Conservation (phyloP, 768 basidiomycete genomes). For the Tricholoma flavovirens region DNA sequence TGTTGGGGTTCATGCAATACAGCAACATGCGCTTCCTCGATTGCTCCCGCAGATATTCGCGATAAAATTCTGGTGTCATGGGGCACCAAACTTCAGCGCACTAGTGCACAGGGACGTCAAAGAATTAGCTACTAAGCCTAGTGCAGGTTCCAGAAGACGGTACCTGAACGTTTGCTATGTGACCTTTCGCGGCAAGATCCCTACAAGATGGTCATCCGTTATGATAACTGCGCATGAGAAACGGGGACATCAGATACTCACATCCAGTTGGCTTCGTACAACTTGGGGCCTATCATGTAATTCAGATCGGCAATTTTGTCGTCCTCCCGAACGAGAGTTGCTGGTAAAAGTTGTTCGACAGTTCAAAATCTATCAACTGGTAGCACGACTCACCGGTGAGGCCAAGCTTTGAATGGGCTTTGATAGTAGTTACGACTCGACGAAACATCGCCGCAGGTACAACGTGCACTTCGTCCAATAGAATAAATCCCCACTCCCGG, state of each 20-base stretch:
- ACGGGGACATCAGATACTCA: slow-evolving; percentile 20
- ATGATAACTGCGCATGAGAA: slow-evolving; percentile 12
- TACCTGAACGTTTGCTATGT: slow-evolving; percentile 99
- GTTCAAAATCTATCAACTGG: background rate
- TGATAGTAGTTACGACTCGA: slow-evolving; percentile 95
- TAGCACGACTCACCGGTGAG: slow-evolving; percentile 65
- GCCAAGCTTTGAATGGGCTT: slow-evolving; percentile 97
- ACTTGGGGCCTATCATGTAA: slow-evolving; percentile 98
- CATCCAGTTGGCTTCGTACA: slow-evolving; percentile 99
- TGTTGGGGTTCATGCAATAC: slow-evolving; percentile 99
- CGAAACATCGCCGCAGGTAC: slow-evolving; percentile 99
- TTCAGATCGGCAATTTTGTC: slow-evolving; percentile 98
- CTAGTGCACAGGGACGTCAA: slow-evolving; percentile 33
- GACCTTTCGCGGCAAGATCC: slow-evolving; percentile 97
- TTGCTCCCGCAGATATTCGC: slow-evolving; percentile 91
- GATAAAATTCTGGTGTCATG: slow-evolving; percentile 99
- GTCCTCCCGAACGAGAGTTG: slow-evolving; percentile 97
- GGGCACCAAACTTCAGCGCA: slow-evolving; percentile 99
- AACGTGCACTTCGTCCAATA: slow-evolving; percentile 97
- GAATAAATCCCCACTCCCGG: slow-evolving; percentile 98
- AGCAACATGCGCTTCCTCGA: slow-evolving; percentile 92
- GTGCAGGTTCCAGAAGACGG: slow-evolving; percentile 4
- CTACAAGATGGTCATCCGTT: slow-evolving; percentile 21
- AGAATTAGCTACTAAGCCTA: slow-evolving; percentile 5
- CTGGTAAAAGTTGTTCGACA: slow-evolving; percentile 32